Conservation (phyloP, 768 basidiomycete genomes). For the Suillus variegatus region DNA sequence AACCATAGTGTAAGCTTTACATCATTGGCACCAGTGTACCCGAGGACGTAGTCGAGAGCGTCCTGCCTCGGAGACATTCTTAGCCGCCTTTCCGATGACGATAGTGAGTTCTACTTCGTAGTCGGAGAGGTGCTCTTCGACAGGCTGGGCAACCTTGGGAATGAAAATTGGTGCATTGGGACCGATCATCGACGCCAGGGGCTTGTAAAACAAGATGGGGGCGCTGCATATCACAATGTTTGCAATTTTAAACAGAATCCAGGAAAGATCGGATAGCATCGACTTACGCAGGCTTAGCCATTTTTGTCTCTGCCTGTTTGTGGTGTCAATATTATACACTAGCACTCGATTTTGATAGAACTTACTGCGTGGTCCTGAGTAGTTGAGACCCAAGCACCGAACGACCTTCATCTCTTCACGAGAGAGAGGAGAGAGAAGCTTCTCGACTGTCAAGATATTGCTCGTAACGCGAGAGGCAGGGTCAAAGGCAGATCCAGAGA, state of each 20-base stretch:
- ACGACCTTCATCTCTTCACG: constrained; percentile 67
- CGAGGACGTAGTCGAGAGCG: constrained; percentile 84
- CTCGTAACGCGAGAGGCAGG: constrained; percentile 62
- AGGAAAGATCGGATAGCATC: background rate
- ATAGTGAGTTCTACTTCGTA: constrained; percentile 83
- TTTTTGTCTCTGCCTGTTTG: constrained; percentile 61
- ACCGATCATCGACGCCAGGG: constrained; percentile 66
- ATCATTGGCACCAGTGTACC: constrained; percentile 80
- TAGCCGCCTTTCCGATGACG: constrained; percentile 81
- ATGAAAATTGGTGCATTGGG: constrained; percentile 66
- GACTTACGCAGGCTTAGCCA: constrained; percentile 62
- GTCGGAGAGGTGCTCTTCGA: constrained; percentile 70
- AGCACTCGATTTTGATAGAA: background rate
- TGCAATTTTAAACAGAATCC: background rate
- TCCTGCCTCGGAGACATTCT: constrained; percentile 78
- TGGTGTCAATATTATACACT: background rate
- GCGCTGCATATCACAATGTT: constrained; percentile 39
- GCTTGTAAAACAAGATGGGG: constrained; percentile 82
- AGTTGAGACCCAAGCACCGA: constrained; percentile 80
- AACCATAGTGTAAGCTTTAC: constrained; percentile 37
- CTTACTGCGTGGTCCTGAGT: constrained; percentile 77
- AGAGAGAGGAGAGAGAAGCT: constrained; percentile 69
- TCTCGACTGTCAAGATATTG: constrained; percentile 67
- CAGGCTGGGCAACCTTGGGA: constrained; percentile 69
- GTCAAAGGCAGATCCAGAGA: constrained; percentile 69